phyloP scores from a whole-genome alignment of 768 basidiomycete genomes.

The Termitomyces sp. region DNA sequence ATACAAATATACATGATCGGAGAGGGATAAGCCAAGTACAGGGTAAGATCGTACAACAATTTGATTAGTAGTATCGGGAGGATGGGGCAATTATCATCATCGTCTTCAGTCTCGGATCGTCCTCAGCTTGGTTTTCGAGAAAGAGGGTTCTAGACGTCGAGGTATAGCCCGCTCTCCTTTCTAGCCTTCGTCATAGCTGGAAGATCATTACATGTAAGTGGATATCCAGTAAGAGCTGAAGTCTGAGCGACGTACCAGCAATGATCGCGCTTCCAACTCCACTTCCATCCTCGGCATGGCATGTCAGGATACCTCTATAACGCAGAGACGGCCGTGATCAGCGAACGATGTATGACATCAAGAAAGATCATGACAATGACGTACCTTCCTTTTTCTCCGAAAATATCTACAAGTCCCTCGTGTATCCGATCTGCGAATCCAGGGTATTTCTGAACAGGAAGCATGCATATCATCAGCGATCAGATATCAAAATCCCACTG shows the following conservation, averaged over 20 bases:
- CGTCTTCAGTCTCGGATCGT: not conserved
- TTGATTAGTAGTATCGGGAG: not conserved
- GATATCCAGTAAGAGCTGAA: not conserved
- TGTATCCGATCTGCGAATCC: conserved; percentile 91
- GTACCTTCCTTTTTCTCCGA: conserved; percentile 92
- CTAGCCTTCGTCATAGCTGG: conserved; percentile 88
- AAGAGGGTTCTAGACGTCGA: conserved; percentile 38
- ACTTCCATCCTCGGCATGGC: conserved; percentile 87
- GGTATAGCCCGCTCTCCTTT: conserved; percentile 61
- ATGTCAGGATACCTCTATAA: conserved; percentile 68
- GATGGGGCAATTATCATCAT: not conserved
- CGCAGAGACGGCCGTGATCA: not conserved
- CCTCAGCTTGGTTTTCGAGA: not conserved
- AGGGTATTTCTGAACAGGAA: conserved; percentile 84
- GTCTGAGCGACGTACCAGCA: conserved; percentile 43
- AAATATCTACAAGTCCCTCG: conserved; percentile 89
- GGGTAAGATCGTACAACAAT: conserved; percentile 4
- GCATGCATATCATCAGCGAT: not conserved
- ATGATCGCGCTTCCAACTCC: conserved; percentile 98
- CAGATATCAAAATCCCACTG: not conserved
- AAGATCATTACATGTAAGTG: not conserved
- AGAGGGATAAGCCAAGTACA: not conserved
- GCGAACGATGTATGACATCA: not conserved
- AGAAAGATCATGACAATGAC: conserved; percentile 21
- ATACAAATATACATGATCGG: conserved; percentile 3